phyloP scores from a whole-genome alignment of 2,329 filamentous ascomycete species.

The Conoideocrella luteorostrata region DNA sequence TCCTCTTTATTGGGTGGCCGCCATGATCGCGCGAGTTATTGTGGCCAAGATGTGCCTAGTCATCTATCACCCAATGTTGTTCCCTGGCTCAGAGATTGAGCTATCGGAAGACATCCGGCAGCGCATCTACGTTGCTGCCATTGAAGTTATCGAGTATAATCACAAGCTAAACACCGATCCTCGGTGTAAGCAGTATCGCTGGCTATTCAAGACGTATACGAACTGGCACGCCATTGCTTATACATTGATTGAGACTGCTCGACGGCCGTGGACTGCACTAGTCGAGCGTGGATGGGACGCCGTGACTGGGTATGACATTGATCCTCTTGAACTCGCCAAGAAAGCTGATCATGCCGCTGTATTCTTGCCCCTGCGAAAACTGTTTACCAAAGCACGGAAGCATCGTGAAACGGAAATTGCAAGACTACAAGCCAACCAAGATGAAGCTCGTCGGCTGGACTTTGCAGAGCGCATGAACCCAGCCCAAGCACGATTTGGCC shows the following conservation, averaged over 20 bases:
- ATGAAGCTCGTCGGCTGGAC: conserved; percentile 44
- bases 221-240: conserved; percentile 48
- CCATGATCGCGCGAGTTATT: conserved; percentile 62
- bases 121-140: conserved; percentile 62
- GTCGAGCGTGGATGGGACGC: conserved; percentile 45
- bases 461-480: conserved; percentile 39
- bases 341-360: conserved; percentile 41
- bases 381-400: conserved; percentile 45
- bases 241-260: conserved; percentile 38
- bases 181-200: conserved; percentile 38
- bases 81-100: conserved; percentile 47
- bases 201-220: conserved; percentile 45
- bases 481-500: conserved; percentile 39
- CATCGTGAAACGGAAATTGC: conserved; percentile 46
- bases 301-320: conserved; percentile 31
- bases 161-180: conserved; percentile 57
- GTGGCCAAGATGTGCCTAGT: conserved; percentile 74
- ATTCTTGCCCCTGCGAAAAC: conserved; percentile 47
- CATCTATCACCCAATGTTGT: conserved; percentile 67
- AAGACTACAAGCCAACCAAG: conserved; percentile 40
- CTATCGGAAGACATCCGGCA: conserved; percentile 58
- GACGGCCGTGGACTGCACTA: conserved; percentile 42
- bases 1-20: conserved; percentile 60
- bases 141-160: conserved; percentile 68
- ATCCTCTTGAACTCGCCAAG: conserved; percentile 37